Conservation (phyloP, 2,329 filamentous ascomycete genomes). For the Clarireedia sp. region DNA sequence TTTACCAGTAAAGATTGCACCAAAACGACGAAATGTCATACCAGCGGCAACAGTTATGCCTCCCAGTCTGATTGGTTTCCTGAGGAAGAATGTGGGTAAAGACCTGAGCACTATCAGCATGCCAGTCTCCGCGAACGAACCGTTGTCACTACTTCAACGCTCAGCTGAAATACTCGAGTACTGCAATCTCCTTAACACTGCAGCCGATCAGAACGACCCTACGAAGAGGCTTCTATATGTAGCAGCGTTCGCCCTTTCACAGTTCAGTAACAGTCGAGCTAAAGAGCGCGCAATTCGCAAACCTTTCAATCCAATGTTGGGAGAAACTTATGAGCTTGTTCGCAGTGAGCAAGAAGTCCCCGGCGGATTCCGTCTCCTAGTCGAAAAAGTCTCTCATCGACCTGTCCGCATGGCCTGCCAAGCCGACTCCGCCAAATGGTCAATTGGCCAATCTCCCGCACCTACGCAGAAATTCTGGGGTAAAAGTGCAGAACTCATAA, state of each 20-base stretch:
- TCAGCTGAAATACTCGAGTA: slow-evolving; percentile 90
- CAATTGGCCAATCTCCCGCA: slow-evolving; percentile 75
- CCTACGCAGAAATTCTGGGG: slow-evolving; percentile 98
- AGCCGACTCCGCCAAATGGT: slow-evolving; percentile 80
- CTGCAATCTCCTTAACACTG: slow-evolving; percentile 71
- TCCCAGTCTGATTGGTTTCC: slow-evolving; percentile 85
- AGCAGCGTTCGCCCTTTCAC: slow-evolving; percentile 82
- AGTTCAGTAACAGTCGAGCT: slow-evolving; percentile 71
- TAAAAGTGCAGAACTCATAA: slow-evolving; percentile 89
- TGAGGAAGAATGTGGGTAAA: slow-evolving; percentile 96
- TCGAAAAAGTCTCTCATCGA: slow-evolving; percentile 90
- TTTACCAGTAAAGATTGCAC: slow-evolving; percentile 58
- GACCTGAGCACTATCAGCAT: slow-evolving; percentile 94
- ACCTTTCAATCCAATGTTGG: slow-evolving; percentile 93
- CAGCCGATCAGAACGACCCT: slow-evolving; percentile 51
- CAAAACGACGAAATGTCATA: slow-evolving; percentile 63
- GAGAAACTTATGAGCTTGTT: slow-evolving; percentile 90
- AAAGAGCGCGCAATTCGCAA: slow-evolving; percentile 92
- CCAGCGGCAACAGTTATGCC: slow-evolving; percentile 68
- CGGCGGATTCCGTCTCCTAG: slow-evolving; percentile 78
- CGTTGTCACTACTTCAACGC: slow-evolving; percentile 78
- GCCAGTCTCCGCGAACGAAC: slow-evolving; percentile 95
- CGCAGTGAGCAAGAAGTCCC: slow-evolving; percentile 67
- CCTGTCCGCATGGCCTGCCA: slow-evolving; percentile 91
- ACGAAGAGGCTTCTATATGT: slow-evolving; percentile 74